Base-by-base conservation (phyloP, 345 rosid genomes). In the Camelina hispida region DNA sequence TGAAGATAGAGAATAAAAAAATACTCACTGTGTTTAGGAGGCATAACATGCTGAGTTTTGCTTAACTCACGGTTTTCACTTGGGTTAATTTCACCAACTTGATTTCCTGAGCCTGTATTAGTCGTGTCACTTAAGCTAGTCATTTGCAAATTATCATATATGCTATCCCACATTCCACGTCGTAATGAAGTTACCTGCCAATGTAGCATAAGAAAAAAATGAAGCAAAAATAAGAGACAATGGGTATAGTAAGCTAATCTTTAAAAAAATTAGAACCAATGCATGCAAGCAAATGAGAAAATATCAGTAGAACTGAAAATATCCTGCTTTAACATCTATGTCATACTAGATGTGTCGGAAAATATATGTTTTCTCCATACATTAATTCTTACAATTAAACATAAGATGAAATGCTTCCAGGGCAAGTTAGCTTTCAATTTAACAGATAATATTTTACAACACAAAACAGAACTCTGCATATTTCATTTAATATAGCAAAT, bases 151-250 rank as follows among this genome's bases (percentile, higher is more conserved):
- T 86, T 72, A 82, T 90, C 95, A 81, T 94, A 90, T 54, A 87
- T 83, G 66, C 91, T 94, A 84, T 94, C 96, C 87, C 93, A 91
- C 85, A 85, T 83, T 66, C 95, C 97, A 65, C 52, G 77, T 86
- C 82, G 90, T 63, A 94, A 85, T 64, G 98, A 89, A 63, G 80
- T 69, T 69, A 94, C 93, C 98, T 94, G 82, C 50, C 82, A 80
- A 62, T 76, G 57, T 16, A 72, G 40, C 64, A 72, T 38, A 58
- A 32, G 17, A 20, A 28, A 40, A 35, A 69, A 52, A 61, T 69
- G 50, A 62, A 54, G 58, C 50, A 5, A 52, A 65, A 66, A 51
- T 44, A 42, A 35, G 47, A 73, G 71, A 66, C 28, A 44, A 52
- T 40, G 62, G 22, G 23, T 20, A 56, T 28, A n/a, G 3, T 12